Percentiles rank a stretch among this genome's conserved stretches.
phyloP scores from a whole-genome alignment of 2,329 filamentous ascomycete genomes.

The Trichoderma sp. region DNA sequence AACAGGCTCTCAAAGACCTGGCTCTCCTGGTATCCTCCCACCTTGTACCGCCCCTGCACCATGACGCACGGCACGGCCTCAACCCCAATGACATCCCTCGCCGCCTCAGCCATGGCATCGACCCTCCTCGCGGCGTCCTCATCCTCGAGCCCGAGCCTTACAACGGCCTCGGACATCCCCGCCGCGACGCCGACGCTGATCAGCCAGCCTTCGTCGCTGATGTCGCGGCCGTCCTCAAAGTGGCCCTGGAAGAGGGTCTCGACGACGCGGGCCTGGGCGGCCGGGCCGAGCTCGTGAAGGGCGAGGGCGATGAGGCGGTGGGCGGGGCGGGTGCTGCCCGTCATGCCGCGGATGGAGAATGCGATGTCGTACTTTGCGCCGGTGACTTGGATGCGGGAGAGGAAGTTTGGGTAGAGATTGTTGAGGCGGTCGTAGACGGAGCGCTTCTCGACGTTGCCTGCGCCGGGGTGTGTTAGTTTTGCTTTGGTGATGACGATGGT shows the following conservation, averaged over 20 bases:
- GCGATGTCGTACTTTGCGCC: conserved; percentile 39
- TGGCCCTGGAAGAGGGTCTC: conserved; percentile 42
- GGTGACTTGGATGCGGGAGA: conserved; percentile 32
- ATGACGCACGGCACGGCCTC: conserved; percentile 72
- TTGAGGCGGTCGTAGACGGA: conserved; percentile 35
- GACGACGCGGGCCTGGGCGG: conserved; percentile 41
- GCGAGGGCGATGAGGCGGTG: conserved; percentile 49
- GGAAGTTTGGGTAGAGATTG: conserved; percentile 29
- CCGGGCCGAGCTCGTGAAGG: conserved; percentile 31
- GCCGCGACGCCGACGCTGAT: conserved; percentile 34
- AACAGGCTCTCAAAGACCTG: conserved; percentile 66
- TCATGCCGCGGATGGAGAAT: conserved; percentile 42
- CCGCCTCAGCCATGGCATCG: conserved; percentile 33
- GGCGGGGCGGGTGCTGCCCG: conserved; percentile 45
- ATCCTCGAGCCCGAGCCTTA: conserved; percentile 32
- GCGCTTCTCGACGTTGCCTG: conserved; percentile 36
- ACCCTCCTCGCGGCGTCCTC: conserved; percentile 30
- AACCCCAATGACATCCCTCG: conserved; percentile 40
- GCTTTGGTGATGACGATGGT: not conserved
- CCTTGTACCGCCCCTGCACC: conserved; percentile 64
- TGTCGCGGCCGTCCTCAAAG: conserved; percentile 43
- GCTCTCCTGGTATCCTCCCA: conserved; percentile 70
- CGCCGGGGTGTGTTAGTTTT: not conserved
- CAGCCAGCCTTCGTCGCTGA: conserved; percentile 43
- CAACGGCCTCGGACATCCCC: conserved; percentile 31